These are phyloP conservation scores for Verticillium alfalfae DNA, from an alignment of 2,329 filamentous ascomycete species.

Conservation along the genomic window DNA sequence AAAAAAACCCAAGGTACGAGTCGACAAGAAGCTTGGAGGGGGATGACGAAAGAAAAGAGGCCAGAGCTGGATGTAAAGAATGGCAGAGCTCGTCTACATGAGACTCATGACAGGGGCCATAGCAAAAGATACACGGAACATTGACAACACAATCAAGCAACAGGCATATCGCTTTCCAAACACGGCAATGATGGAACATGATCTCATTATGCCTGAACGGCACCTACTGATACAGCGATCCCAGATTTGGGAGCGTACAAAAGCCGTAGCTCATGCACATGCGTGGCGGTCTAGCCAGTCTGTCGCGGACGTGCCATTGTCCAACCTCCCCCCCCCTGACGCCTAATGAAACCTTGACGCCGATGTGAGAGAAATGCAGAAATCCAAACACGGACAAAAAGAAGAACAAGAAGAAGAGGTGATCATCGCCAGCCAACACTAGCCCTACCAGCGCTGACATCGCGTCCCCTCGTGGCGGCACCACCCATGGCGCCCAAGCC, in stretches of 20 bases:
- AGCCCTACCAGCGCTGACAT: slow-evolving; percentile 10
- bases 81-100: background rate
- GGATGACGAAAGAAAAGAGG: background rate
- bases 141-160: no score
- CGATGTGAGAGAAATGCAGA: background rate
- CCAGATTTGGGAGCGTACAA: background rate
- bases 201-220: background rate
- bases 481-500: slow-evolving; percentile 7
- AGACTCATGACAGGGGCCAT: background rate
- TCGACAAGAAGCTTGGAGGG: background rate
- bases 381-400: background rate
- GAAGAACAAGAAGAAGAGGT: background rate
- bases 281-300: background rate
- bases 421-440: slow-evolving; percentile 35
- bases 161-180: background rate
- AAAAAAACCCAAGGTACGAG: background rate
- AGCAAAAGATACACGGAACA: no score
- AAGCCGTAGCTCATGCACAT: background rate
- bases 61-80: background rate
- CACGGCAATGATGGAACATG: background rate
- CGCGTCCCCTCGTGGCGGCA: slow-evolving; percentile 4
- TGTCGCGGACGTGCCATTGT: background rate
- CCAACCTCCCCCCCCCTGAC: background rate
- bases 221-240: background rate
- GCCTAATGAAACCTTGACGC: background rate